Evolutionary conservation across 345 rosid species (phyloP), one percentile per base, ranked within the genome.

Genomic region (Salix brachista): DNA sequence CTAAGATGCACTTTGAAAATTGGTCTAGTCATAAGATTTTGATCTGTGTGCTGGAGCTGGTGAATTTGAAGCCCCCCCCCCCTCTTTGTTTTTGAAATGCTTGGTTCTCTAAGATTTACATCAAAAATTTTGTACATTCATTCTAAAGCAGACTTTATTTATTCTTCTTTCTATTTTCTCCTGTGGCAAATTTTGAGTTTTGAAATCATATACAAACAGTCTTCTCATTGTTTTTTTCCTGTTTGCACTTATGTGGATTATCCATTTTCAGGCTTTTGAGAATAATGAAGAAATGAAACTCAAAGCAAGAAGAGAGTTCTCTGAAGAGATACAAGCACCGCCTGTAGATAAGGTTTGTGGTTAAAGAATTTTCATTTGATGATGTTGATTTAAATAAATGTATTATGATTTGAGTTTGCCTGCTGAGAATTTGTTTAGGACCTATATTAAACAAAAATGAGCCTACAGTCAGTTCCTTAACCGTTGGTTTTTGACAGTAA

Each of bases 251-350:
- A 61, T 79, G 75, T 61, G 70, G 65, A 46, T 46, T 54, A 70
- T 80, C 75, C 72, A 34, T 71, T 79, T 77, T 85, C 85, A 96
- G 99, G 87, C 93, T 39, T 68, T 77, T 48, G 94, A 91, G 77
- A 84, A 88, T 83, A 91, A 93, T 71, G 98, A 93, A 80, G 92
- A 90, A 82, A 82, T 83, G 87, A 93, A 79, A 79, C 87, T 82
- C 78, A 87, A 84, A 88, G 86, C 94, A 81, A 91, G 88, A 87
- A 87, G 91, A 83, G 98, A 90, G 70, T 70, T 87, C 41, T 83
- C 88, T 75, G 97, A 89, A 80, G 89, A 85, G 81, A 82, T 81
- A 73, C 87, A 67, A 50, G 87, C 86, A 68, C 92, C 92, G 13
- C 84, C 82, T 67, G 84, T 76, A 16, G 99, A 93, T 80, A 96